These are phyloP conservation scores for Favolaschia claudopus DNA, from an alignment of 768 basidiomycete genomes.

Conservation along the genomic window DNA sequence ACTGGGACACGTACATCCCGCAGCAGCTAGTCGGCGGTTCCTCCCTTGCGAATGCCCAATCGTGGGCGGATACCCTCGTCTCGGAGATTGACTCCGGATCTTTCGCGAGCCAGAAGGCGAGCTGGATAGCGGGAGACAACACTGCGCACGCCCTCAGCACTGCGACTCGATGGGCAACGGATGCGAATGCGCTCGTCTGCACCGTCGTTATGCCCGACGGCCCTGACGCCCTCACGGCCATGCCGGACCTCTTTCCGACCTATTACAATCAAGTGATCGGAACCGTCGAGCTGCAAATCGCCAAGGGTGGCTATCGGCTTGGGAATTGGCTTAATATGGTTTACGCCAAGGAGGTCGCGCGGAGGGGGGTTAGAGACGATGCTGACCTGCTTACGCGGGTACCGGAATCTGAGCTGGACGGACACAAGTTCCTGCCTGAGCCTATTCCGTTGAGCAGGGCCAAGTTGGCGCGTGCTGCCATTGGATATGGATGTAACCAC, in stretches of 20 bases:
- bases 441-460: too few relatives aligned
- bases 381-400: too few relatives aligned
- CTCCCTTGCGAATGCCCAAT: conserved; percentile 18
- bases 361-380: too few relatives aligned
- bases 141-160: conserved; percentile 33
- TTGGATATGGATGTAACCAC: too few relatives aligned
- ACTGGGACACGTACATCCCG: conserved; percentile 23
- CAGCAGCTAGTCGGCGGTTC: conserved; percentile 23
- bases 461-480: too few relatives aligned
- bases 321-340: conserved; percentile 41
- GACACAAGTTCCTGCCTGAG: too few relatives aligned
- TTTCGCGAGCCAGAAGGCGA: background rate
- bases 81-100: conserved; percentile 30
- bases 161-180: conserved; percentile 34
- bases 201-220: conserved; percentile 34
- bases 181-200: conserved; percentile 36
- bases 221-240: conserved; percentile 28
- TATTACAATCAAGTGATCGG: conserved; percentile 17
- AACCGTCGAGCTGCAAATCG: too few relatives aligned
- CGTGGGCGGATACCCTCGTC: conserved; percentile 26
- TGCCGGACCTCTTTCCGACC: conserved; percentile 14
- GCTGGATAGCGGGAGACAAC: conserved; percentile 2
- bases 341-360: conserved; percentile 32
- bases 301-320: conserved; percentile 37
- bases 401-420: too few relatives aligned